These are phyloP conservation scores for Phialocephala sp. DNA, from an alignment of 2,329 filamentous ascomycete genomes.

Conservation along the genomic window DNA sequence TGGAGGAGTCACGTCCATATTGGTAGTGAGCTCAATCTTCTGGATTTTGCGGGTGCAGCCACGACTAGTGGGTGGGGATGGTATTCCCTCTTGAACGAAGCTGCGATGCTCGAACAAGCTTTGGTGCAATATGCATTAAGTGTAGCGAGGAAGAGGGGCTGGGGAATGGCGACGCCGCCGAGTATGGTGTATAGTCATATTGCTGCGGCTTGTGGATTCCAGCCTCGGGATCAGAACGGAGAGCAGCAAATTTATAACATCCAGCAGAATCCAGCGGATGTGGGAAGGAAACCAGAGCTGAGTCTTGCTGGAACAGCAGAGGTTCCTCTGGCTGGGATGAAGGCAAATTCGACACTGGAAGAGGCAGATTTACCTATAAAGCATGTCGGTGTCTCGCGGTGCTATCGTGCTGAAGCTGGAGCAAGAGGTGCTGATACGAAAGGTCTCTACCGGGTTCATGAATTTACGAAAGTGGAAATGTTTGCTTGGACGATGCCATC, in stretches of 20 bases:
- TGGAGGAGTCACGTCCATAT: slow-evolving; percentile 85
- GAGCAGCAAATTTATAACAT: slow-evolving; percentile 92
- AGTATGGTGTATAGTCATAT: slow-evolving; percentile 93
- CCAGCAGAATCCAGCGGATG: slow-evolving; percentile 68
- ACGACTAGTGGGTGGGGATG: slow-evolving; percentile 94
- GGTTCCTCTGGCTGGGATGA: slow-evolving; percentile 91
- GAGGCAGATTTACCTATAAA: slow-evolving; percentile 74
- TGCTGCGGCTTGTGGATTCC: slow-evolving; percentile 89
- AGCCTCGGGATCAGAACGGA: slow-evolving; percentile 85
- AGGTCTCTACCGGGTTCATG: slow-evolving; percentile 94
- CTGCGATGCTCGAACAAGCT: slow-evolving; percentile 91
- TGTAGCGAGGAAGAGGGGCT: slow-evolving; percentile 74
- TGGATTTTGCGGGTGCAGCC: slow-evolving; percentile 85
- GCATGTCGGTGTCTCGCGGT: slow-evolving; percentile 84
- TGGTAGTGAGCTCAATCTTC: slow-evolving; percentile 81
- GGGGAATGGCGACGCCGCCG: slow-evolving; percentile 82
- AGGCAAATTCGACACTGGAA: slow-evolving; percentile 73
- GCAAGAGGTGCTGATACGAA: slow-evolving; percentile 89
- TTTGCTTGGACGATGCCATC: slow-evolving; percentile 85
- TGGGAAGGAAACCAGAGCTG: slow-evolving; percentile 68
- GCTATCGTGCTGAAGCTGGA: slow-evolving; percentile 94
- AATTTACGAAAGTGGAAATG: slow-evolving; percentile 98
- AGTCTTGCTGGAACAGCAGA: slow-evolving; percentile 89
- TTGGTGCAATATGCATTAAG: slow-evolving; percentile 84
- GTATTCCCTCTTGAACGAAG: slow-evolving; percentile 95